Evolutionary conservation across 1,284 basidiomycete genomes (phyloP).

Genomic region (Rhodotorula sp.): DNA sequence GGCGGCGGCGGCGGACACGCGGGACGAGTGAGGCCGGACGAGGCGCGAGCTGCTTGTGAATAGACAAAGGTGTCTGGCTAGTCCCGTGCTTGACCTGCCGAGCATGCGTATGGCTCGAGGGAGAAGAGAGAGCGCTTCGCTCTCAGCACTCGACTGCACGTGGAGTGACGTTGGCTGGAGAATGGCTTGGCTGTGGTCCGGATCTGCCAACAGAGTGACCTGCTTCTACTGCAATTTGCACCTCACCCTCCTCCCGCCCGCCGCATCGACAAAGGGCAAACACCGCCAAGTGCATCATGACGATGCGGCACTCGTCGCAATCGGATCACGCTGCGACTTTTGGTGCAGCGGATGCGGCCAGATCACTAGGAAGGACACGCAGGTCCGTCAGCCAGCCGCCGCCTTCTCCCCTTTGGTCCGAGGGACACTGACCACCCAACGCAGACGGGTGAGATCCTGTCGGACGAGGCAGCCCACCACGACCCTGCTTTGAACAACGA

Average conservation of each 20-base stretch:
- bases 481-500: slow-evolving; percentile 65
- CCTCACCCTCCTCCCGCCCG: slow-evolving; percentile 6
- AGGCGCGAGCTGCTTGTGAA: not conserved
- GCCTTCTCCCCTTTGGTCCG: rapidly evolving
- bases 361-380: slow-evolving; percentile 4
- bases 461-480: slow-evolving; percentile 83
- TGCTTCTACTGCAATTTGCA: slow-evolving; percentile 28
- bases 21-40: not conserved
- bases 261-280: slow-evolving; percentile 4
- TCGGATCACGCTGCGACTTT: slow-evolving; percentile 6
- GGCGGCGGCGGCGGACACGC: not conserved
- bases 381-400: not conserved
- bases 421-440: too few relatives aligned
- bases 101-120: not conserved
- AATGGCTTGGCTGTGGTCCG: slow-evolving; percentile 3
- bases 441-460: slow-evolving; percentile 66
- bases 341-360: slow-evolving; percentile 25
- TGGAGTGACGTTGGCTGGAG: not conserved
- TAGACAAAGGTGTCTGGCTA: too few relatives aligned
- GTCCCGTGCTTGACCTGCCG: too few relatives aligned
- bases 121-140: not conserved
- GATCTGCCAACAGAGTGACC: not conserved
- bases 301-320: not conserved
- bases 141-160: not conserved
- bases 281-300: not conserved